Evolutionary conservation across 2,329 filamentous ascomycete species (phyloP), one percentile per base, ranked within the genome.

Genomic region (Lecanicillium sp.): DNA sequence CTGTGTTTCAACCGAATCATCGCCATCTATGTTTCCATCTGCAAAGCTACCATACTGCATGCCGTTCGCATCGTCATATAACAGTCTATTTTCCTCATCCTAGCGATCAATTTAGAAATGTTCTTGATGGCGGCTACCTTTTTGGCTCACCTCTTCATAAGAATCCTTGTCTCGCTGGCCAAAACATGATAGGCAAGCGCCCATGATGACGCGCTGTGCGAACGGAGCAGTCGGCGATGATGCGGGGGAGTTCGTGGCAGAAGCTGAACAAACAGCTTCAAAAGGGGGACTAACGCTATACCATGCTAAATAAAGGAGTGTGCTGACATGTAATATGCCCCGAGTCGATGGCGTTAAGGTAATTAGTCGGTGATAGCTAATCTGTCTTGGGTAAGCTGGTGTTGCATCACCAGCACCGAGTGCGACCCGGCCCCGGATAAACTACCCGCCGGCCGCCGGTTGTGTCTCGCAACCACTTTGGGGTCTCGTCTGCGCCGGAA

Each of bases 31-130:
- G 29, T 66, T 65, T 40, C 72, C 65, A 30, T 81, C 74, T 41
- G 67, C 70, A 47, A 82, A 80, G 54, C 75, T 80, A 34, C 76
- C 76, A 45, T 82, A 82, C 41, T 78, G 70, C 48, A 73, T 62
- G 41, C 64, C 65, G 49, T 73, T 73, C 27, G 70, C 63, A 41
- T 81, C 78, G 46, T 80, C 76, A 53, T 78, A 78, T 18, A 82
- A 65, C 15, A 78, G 63, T 28, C 75, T 66, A 13, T 68, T 70
- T 45, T 76, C 72, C 38, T 78, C 74, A 45, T 73, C 69, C 72
- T 77, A 46, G n/a, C 17, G 17, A 20, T 33, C 13, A 38, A 45
- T 35, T 46, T 49, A 38, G n/a, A 13, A 19, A 14, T 9, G 5
- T 13, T 30, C 12, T 22, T 28, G 9, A 25, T 14, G 12, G 13